Evolutionary conservation across 1,284 basidiomycete genomes (phyloP), one percentile per base, ranked within the genome.

Genomic region (Leccinum subrobustum): DNA sequence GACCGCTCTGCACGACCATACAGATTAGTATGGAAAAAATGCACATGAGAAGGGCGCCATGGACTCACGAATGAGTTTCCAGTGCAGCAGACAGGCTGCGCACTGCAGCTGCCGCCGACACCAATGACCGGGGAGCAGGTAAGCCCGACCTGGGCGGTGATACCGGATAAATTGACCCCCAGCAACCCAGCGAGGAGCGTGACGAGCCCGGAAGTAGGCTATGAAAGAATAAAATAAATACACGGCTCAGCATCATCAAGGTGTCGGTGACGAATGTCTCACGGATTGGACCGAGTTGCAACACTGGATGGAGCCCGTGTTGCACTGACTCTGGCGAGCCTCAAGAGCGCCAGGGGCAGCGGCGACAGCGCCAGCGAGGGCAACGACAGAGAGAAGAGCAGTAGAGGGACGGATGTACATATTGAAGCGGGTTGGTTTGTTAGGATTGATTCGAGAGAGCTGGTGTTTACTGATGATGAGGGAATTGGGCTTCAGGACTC

Each of bases 31-130:
- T 20, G 20, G 20, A 16, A 31, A 54, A 6, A n/a, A 25, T 27
- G 25, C 3, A 11, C 16, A 20, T 1, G 6, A 7, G 20, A 44
- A 23, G 12, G 5, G 33, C 3, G 12, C 16, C 1, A 50, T 50
- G 3, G 9, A 66, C 70, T 59, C 18, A 71, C 68, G 7, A 56
- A 63, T 2, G 3, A 35, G 20, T 71, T 42, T 3, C 60, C 60
- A 18, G 39, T 58, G 50, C 68, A 70, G 56, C 66, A 69, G n/a
- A 59, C 60, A 5, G 69, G 57, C 52, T 69, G 57, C 7, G 52
- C 37, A 12, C 23, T 18, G 51, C 68, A 71, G 9, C n/a, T 3
- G 8, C 52, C 42, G 9, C 56, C 54, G n/a, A 16, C 12, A 7
- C 58, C 57, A 3, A 18, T 11, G 44, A 67, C n/a, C 33, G 57